Evolutionary conservation across 139 green algal genomes (phyloP).

Genomic region (Ettlia oleoabundans): DNA sequence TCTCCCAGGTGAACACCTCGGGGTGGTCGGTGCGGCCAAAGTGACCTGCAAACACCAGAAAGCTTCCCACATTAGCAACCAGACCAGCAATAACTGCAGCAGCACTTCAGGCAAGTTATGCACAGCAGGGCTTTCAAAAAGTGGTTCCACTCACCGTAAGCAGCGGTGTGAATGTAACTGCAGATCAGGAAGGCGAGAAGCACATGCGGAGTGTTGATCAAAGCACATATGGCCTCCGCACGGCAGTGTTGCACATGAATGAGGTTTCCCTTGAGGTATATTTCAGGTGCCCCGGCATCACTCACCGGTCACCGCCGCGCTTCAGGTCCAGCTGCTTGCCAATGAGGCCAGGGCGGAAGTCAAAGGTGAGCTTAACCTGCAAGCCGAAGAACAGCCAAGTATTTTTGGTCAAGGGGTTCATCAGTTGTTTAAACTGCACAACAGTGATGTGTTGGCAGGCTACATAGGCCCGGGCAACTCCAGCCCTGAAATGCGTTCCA

Average conservation of each 20-base stretch:
- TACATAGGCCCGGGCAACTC: neutral
- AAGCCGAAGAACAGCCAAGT: too few species aligned
- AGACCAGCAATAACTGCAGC: too few species aligned
- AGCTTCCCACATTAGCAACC: too few species aligned
- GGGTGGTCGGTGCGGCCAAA: conserved; percentile 90
- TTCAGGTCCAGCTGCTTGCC: conserved; percentile 92
- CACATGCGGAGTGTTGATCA: neutral
- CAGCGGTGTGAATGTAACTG: conserved; percentile 94
- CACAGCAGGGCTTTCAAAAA: too few species aligned
- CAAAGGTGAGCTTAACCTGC: conserved; percentile 87
- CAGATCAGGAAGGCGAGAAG: neutral
- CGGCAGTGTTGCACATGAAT: neutral
- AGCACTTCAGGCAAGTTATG: too few species aligned
- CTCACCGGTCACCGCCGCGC: conserved; percentile 79
- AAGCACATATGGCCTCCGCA: neutral
- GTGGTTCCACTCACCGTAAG: too few species aligned
- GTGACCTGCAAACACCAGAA: too few species aligned
- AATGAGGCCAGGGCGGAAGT: conserved; percentile 97
- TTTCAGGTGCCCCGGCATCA: too few species aligned
- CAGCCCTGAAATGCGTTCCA: too few species aligned
- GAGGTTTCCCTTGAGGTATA: too few species aligned
- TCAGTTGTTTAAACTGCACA: too few species aligned
- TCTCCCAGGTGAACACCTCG: conserved; percentile 97
- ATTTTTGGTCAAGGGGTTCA: too few species aligned
- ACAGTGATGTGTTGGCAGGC: neutral